Conservation (phyloP, 495 filamentous ascomycete species). For the Lichenothelia convexa region DNA sequence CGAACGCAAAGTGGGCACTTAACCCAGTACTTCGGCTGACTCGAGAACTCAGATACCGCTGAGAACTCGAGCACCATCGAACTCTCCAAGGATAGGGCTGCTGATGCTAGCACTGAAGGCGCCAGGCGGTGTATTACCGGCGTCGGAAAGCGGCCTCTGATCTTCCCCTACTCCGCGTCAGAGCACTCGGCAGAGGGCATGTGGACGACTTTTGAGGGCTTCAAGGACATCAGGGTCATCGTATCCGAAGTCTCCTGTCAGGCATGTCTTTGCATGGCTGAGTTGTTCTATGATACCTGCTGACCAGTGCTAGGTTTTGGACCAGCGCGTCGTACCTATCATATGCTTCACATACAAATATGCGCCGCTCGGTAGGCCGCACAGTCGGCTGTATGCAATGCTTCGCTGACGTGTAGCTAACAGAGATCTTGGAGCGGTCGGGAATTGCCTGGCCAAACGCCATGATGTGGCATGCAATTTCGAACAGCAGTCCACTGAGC, state of each 20-base stretch:
- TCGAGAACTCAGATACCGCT: neutral
- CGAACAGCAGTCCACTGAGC: no score
- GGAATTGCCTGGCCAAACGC: constrained; percentile 12
- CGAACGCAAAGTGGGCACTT: neutral
- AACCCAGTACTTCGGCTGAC: neutral
- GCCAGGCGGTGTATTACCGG: neutral
- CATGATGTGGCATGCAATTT: constrained; percentile 6
- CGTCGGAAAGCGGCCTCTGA: constrained; percentile 32
- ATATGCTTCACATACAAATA: constrained; percentile 75
- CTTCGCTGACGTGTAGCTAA: constrained; percentile 1
- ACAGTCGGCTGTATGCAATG: neutral
- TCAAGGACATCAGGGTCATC: constrained; percentile 60
- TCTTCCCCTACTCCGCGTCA: constrained; percentile 55
- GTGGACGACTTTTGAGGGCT: constrained; percentile 52
- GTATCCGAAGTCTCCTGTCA: constrained; percentile 54
- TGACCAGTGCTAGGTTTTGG: constrained; percentile 29
- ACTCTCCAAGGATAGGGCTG: no score
- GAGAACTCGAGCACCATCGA: no score
- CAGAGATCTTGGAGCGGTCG: constrained; percentile 11
- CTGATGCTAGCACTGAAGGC: no score
- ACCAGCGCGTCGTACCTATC: constrained; percentile 55
- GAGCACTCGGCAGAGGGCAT: constrained; percentile 51
- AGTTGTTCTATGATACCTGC: no score
- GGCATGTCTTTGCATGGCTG: no score
- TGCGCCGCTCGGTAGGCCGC: constrained; percentile 50